Conservation (phyloP, 805 yeast species). For the Yamadazyma kitorensis region DNA sequence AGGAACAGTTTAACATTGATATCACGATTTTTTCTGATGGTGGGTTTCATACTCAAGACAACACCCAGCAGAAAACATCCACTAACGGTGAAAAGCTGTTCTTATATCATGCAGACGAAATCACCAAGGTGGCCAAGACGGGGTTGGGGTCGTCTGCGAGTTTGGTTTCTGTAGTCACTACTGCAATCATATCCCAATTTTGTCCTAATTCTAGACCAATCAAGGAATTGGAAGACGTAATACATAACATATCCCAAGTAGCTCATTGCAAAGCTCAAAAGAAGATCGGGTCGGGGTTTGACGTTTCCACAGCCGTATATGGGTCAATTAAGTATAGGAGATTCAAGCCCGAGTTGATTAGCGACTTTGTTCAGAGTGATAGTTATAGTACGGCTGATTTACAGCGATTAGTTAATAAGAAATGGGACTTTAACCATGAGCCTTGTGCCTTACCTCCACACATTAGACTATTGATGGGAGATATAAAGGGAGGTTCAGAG, state of each 20-base stretch:
- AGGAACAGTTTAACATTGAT: constrained; percentile 26
- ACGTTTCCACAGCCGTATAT: constrained; percentile 91
- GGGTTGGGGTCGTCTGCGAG: constrained; percentile 98
- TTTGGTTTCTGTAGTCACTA: constrained; percentile 72
- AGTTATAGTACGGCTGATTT: constrained; percentile 24
- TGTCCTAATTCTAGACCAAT: constrained; percentile 15
- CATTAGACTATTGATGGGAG: constrained; percentile 83
- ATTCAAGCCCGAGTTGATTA: constrained; percentile 58
- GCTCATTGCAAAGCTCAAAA: constrained; percentile 94
- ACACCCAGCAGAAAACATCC: constrained; percentile 34
- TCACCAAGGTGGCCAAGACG: constrained; percentile 80
- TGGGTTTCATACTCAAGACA: constrained; percentile 79
- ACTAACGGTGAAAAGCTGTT: constrained; percentile 44
- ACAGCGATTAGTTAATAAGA: constrained; percentile 33
- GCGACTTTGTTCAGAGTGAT: constrained; percentile 24
- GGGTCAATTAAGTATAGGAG: constrained; percentile 85
- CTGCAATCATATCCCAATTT: constrained; percentile 60
- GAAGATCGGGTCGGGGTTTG: constrained; percentile 96
- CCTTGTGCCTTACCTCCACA: constrained; percentile 66
- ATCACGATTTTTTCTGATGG: constrained; percentile 80
- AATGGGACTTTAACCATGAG: constrained; percentile 62
- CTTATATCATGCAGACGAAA: constrained; percentile 55
- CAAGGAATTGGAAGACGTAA: constrained; percentile 12
- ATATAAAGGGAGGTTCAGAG: constrained; percentile 87
- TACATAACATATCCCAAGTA: constrained; percentile 84